Conservation (phyloP, 495 filamentous ascomycete genomes). For the Aspergillus asperescens region DNA sequence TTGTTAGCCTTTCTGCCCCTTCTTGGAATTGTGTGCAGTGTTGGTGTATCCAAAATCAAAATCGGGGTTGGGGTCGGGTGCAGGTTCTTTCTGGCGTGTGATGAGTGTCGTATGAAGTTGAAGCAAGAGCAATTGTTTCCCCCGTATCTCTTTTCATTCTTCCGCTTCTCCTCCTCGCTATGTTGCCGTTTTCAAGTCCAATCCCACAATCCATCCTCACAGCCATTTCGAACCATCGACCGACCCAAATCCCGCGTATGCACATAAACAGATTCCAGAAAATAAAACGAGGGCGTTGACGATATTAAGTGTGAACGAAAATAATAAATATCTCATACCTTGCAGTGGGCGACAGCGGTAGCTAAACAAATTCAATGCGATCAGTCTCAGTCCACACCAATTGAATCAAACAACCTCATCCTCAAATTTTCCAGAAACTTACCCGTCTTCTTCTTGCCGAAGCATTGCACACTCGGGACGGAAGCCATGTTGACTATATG, state of each 20-base stretch:
- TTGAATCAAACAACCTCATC: neutral
- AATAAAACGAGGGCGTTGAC: slow-evolving; percentile 2
- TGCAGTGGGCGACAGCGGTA: slow-evolving; percentile 89
- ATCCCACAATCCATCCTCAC: neutral
- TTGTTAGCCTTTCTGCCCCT: slow-evolving; percentile 12
- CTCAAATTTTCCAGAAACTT: slow-evolving; percentile 23
- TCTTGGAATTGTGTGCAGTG: neutral
- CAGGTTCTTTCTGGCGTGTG: neutral
- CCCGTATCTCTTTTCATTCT: neutral
- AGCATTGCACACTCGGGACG: slow-evolving; percentile 84
- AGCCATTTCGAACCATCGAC: neutral
- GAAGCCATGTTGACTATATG: slow-evolving; percentile 63
- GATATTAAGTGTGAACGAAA: neutral
- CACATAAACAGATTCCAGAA: neutral
- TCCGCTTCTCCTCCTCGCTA: neutral
- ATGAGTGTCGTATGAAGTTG: neutral
- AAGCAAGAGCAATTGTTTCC: slow-evolving; percentile 1
- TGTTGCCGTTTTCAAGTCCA: slow-evolving; percentile 14
- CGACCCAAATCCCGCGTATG: slow-evolving; percentile 15
- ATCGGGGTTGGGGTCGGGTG: neutral
- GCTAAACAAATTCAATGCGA: slow-evolving; percentile 45
- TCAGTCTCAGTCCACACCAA: neutral
- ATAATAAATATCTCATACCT: slow-evolving; percentile 51
- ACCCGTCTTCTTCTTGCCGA: slow-evolving; percentile 90
- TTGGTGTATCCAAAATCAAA: neutral